These are phyloP conservation scores for Fusarium foetens DNA, from an alignment of 2,329 filamentous ascomycete genomes.

Conservation along the genomic window DNA sequence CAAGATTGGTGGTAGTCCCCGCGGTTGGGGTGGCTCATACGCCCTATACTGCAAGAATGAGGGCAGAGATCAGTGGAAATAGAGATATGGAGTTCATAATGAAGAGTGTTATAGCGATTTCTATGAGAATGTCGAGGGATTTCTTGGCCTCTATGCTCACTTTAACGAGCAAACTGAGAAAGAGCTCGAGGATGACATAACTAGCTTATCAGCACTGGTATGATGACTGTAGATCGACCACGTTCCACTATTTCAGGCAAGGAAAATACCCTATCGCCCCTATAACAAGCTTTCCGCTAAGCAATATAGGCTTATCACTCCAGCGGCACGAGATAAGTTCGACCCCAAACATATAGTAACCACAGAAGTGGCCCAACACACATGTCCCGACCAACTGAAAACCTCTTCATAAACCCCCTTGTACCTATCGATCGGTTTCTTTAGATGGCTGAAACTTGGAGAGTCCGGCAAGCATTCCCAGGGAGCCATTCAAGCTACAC, in stretches of 20 bases:
- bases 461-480: too few species aligned
- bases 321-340: too few species aligned
- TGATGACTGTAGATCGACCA: accelerated
- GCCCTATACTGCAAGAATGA: background rate
- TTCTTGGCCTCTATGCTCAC: background rate
- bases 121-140: accelerated
- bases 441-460: too few species aligned
- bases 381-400: too few species aligned
- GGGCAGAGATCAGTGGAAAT: accelerated
- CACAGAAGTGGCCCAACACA: too few species aligned
- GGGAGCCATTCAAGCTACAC: too few species aligned
- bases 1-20: background rate
- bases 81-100: background rate
- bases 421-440: too few species aligned
- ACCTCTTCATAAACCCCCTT: too few species aligned
- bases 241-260: accelerated
- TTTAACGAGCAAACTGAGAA: background rate
- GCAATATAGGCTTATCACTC: too few species aligned
- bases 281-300: accelerated
- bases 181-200: background rate
- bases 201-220: background rate
- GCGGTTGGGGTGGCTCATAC: background rate
- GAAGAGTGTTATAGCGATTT: background rate
- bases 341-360: too few species aligned
- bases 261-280: accelerated